Conservation (phyloP, 225 moss, liverwort and hornwort species). For the Bryoerythrophyllum caledonicum region DNA sequence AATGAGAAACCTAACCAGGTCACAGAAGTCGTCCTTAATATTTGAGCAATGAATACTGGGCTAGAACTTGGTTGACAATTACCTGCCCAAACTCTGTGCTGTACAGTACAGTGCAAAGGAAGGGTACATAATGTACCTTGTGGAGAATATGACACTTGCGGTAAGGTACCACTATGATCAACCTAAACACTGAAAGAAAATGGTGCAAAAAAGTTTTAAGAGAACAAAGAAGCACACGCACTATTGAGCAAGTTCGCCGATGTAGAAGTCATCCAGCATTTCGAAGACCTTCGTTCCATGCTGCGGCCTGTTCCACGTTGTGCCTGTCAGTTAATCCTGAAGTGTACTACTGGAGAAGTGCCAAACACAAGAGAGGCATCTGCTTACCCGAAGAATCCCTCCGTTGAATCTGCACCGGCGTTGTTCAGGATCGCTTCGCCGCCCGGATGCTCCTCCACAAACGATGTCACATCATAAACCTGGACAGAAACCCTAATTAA, state of each 20-base stretch:
- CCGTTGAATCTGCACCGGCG: conserved; percentile 58
- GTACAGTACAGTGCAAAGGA: neutral
- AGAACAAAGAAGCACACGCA: neutral
- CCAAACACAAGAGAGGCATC: neutral
- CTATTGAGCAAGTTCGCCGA: conserved; percentile 46
- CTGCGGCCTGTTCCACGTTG: conserved; percentile 26
- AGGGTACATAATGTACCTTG: neutral
- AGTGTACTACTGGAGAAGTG: no score
- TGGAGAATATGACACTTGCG: neutral
- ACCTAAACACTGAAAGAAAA: neutral
- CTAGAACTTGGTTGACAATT: neutral
- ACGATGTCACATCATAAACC: conserved; percentile 64
- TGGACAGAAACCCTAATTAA: conserved; percentile 4
- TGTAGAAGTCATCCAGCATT: conserved; percentile 63
- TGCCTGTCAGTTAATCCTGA: no score
- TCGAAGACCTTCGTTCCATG: conserved; percentile 64
- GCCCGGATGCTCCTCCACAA: conserved; percentile 66
- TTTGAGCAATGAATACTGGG: no score
- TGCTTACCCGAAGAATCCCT: conserved; percentile 56
- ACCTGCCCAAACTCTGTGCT: neutral
- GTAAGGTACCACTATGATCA: neutral
- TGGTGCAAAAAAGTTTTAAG: neutral
- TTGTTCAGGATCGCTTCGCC: conserved; percentile 58
- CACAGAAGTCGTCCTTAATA: neutral
- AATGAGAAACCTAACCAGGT: neutral